Percentiles rank a stretch among this genome's conserved stretches.
phyloP scores from a whole-genome alignment of 2,329 filamentous ascomycete species.

The Zymoseptoria crescenta region DNA sequence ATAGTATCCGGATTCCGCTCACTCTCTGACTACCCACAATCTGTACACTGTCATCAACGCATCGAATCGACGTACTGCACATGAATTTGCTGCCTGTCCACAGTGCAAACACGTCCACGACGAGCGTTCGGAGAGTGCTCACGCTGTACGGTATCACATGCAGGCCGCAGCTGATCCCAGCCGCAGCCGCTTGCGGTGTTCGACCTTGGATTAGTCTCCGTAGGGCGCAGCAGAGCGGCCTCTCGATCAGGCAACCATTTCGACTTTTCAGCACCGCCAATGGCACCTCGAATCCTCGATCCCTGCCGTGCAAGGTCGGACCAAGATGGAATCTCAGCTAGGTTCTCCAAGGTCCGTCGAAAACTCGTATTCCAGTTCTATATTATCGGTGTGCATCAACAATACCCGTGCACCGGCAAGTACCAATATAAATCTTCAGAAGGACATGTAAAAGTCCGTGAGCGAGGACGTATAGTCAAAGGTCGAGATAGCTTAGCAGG shows the following conservation, averaged over 20 bases:
- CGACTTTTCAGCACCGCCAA: neutral
- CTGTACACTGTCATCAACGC: neutral
- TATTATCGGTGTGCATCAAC: neutral
- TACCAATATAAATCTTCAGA: no score
- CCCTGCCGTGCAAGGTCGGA: neutral
- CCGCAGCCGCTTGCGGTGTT: neutral
- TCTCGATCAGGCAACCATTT: neutral
- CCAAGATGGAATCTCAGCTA: neutral
- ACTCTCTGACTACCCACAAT: neutral
- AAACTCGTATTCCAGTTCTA: neutral
- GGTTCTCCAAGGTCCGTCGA: neutral
- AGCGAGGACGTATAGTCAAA: no score
- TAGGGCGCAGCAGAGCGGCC: neutral
- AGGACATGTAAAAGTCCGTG: no score
- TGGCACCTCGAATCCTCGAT: neutral
- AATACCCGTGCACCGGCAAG: neutral
- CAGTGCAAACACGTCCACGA: neutral
- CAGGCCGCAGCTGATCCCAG: neutral
- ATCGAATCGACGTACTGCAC: no score
- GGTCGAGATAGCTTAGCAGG: no score
- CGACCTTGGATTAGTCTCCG: neutral
- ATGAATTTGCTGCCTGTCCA: neutral
- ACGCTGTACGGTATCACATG: neutral
- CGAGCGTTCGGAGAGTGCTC: neutral
- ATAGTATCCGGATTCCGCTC: no score